These are phyloP conservation scores for Ormosia emarginata DNA, from an alignment of 306 rosid genomes.

Conservation along the genomic window DNA sequence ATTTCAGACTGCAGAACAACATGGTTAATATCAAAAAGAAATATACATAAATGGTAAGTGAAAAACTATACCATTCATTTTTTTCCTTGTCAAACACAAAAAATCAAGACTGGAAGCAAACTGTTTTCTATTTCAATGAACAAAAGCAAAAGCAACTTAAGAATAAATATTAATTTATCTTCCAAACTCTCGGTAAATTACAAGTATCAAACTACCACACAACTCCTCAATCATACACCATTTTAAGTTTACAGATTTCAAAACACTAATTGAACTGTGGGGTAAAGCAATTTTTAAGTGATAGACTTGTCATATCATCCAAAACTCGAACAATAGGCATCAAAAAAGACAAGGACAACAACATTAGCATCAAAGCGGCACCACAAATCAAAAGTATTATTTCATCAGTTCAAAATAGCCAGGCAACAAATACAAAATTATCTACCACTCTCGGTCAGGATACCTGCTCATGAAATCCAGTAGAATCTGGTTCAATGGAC, in stretches of 20 bases:
- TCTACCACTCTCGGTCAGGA: neutral
- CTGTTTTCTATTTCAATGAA: neutral
- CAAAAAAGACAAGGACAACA: neutral
- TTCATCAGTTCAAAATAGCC: neutral
- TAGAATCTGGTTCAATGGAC: constrained; percentile 75
- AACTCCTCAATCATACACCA: neutral
- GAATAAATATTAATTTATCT: neutral
- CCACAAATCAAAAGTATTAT: neutral
- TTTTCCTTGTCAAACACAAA: too few relatives aligned
- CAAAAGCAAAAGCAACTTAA: neutral
- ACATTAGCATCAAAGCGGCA: neutral
- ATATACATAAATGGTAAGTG: too few relatives aligned
- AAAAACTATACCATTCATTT: too few relatives aligned
- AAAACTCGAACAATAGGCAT: neutral
- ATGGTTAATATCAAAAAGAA: neutral
- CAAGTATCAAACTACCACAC: neutral
- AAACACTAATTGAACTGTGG: neutral
- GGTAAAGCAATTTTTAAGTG: too few relatives aligned
- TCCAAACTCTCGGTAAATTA: neutral
- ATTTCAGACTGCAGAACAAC: neutral
- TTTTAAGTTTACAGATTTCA: neutral
- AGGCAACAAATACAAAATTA: neutral
- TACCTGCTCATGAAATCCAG: constrained; percentile 95
- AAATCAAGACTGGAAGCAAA: too few relatives aligned
- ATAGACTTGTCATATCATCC: too few relatives aligned